Conservation (phyloP, 257 asterid genomes). For the Echium plantagineum region DNA sequence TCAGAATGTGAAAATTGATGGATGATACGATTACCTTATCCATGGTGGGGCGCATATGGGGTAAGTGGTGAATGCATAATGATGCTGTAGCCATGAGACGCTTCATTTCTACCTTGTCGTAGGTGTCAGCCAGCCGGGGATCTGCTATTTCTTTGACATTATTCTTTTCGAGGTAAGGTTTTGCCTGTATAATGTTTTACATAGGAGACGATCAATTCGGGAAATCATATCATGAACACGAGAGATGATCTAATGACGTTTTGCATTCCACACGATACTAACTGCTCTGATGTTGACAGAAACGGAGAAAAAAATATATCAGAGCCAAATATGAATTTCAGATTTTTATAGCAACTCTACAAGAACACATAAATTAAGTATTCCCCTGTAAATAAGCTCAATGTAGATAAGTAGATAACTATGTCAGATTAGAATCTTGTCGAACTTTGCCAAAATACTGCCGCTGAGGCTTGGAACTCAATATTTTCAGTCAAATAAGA, state of each 20-base stretch:
- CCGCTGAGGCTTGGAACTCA: too few species aligned
- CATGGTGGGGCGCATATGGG: conserved; percentile 82
- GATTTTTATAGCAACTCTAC: too few species aligned
- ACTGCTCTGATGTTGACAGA: too few species aligned
- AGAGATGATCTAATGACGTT: background rate
- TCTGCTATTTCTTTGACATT: conserved; percentile 58
- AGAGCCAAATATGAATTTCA: too few species aligned
- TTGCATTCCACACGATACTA: background rate
- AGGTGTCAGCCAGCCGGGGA: conserved; percentile 51
- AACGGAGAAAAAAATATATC: too few species aligned
- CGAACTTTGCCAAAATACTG: too few species aligned
- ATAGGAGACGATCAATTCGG: background rate
- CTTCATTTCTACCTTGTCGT: conserved; percentile 47
- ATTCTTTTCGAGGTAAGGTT: conserved; percentile 51
- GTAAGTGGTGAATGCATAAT: conserved; percentile 72
- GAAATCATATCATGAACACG: background rate
- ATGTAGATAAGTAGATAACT: too few species aligned
- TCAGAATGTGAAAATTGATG: background rate
- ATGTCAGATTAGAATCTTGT: too few species aligned
- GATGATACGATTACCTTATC: conserved; percentile 27
- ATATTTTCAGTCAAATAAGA: too few species aligned
- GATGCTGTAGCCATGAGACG: conserved; percentile 72
- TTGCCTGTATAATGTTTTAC: conserved; percentile 36
- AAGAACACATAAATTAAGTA: too few species aligned
- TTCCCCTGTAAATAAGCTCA: too few species aligned